phyloP scores from a whole-genome alignment of 2,329 filamentous ascomycete species.

The Penicillium sp. region DNA sequence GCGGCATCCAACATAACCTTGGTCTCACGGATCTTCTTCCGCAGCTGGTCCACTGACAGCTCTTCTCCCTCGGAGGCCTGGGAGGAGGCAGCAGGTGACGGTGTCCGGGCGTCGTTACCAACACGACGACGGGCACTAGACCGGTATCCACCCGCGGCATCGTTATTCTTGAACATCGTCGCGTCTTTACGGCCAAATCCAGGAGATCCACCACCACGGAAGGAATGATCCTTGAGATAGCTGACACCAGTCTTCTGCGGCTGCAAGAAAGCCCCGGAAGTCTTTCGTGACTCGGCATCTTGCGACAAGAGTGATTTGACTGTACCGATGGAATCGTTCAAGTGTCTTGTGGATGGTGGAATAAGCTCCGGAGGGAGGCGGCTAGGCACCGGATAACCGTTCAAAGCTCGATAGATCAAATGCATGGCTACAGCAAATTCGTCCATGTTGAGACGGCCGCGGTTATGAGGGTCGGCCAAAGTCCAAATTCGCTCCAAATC shows the following conservation, averaged over 20 bases:
- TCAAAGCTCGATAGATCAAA: constrained; percentile 93
- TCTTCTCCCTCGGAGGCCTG: constrained; percentile 65
- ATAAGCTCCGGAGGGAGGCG: constrained; percentile 86
- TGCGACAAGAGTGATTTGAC: constrained; percentile 85
- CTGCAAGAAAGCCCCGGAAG: constrained; percentile 79
- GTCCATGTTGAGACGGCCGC: constrained; percentile 87
- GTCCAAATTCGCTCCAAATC: constrained; percentile 95
- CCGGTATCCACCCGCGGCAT: constrained; percentile 84
- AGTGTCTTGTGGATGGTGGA: constrained; percentile 87
- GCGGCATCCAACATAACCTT: constrained; percentile 92
- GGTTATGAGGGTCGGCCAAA: constrained; percentile 86
- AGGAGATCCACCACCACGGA: constrained; percentile 60
- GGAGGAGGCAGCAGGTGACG: constrained; percentile 72
- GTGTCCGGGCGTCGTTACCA: constrained; percentile 64
- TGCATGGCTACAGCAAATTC: constrained; percentile 99
- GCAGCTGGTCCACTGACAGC: constrained; percentile 75
- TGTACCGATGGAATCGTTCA: constrained; percentile 86
- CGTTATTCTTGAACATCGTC: constrained; percentile 94
- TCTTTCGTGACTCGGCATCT: constrained; percentile 85
- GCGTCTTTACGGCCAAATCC: constrained; percentile 75
- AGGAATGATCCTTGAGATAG: constrained; percentile 93
- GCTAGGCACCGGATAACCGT: constrained; percentile 87
- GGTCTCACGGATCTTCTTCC: constrained; percentile 89
- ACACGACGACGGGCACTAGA: constrained; percentile 87
- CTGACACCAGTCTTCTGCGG: constrained; percentile 97